phyloP scores from a whole-genome alignment of 768 basidiomycete species.

The Udeniomyces megalosporus region DNA sequence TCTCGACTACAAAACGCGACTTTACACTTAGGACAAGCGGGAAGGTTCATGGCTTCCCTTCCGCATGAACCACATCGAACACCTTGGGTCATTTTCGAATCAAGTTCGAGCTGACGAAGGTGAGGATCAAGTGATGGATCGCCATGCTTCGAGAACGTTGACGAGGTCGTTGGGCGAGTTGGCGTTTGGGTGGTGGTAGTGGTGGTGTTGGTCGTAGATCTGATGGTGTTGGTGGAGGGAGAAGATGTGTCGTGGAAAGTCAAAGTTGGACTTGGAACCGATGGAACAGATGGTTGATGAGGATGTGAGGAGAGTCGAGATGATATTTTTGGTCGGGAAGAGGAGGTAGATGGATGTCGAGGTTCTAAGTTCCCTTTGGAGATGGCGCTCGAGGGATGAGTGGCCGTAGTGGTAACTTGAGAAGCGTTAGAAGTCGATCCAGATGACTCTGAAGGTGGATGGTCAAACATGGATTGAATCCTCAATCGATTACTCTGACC shows the following conservation, averaged over 20 bases:
- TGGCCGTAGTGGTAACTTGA: neutral
- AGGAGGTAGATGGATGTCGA: neutral
- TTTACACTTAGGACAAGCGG: slow-evolving; percentile 7
- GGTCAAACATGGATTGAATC: slow-evolving; percentile 1
- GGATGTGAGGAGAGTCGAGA: neutral
- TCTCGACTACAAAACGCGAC: slow-evolving; percentile 6
- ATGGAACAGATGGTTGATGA: neutral
- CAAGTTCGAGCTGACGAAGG: slow-evolving; percentile 14
- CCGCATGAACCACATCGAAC: slow-evolving; percentile 1
- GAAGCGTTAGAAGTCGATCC: neutral
- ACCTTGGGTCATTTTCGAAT: slow-evolving; percentile 4
- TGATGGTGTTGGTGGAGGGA: neutral
- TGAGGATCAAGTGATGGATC: slow-evolving; percentile 15
- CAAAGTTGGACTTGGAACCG: neutral
- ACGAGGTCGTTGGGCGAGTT: neutral
- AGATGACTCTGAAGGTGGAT: neutral
- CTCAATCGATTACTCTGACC: neutral
- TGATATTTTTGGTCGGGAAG: neutral
- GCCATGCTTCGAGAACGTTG: slow-evolving; percentile 4
- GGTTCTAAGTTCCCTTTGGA: neutral
- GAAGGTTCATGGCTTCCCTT: slow-evolving; percentile 14
- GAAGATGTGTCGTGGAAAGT: too few relatives aligned
- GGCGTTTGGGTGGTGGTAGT: neutral
- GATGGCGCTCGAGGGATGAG: neutral
- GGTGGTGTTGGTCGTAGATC: neutral